A percentile compares a stretch with the other conserved stretches of the same genome.
Conservation (phyloP, 2,329 filamentous ascomycete genomes). For the Sphaerulina musiva region DNA sequence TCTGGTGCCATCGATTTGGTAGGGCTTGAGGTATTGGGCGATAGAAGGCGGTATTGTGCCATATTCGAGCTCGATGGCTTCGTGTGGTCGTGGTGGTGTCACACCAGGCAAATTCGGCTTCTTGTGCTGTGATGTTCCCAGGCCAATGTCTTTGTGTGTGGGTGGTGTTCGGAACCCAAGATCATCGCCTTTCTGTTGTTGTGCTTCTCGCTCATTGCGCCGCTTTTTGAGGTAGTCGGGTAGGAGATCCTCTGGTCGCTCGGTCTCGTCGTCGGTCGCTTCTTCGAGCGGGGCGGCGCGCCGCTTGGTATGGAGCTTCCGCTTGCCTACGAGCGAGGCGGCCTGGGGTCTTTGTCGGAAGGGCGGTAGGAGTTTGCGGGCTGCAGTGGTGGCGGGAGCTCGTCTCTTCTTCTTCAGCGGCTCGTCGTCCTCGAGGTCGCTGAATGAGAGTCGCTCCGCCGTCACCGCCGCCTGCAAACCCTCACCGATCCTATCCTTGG, state of each 20-base stretch:
- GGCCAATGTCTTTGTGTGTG: conserved; percentile 64
- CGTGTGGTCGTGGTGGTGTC: conserved; percentile 58
- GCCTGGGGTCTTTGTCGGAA: conserved; percentile 35
- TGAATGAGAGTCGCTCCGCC: conserved; percentile 3
- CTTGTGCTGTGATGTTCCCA: conserved; percentile 60
- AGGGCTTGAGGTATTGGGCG: conserved; percentile 84
- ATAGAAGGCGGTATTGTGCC: conserved; percentile 78
- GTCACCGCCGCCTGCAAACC: not conserved
- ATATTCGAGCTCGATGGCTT: conserved; percentile 71
- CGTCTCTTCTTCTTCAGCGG: conserved; percentile 58
- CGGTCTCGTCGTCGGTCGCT: conserved; percentile 45
- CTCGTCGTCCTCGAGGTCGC: conserved; percentile 46
- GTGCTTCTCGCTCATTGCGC: conserved; percentile 59
- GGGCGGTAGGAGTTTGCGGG: conserved; percentile 40
- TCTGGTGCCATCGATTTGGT: conserved; percentile 76
- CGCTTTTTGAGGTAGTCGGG: conserved; percentile 68
- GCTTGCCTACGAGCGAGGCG: conserved; percentile 32
- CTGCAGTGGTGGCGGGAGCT: conserved; percentile 44
- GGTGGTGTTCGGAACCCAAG: conserved; percentile 72
- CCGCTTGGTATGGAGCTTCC: conserved; percentile 21
- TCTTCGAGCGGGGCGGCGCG: conserved; percentile 26
- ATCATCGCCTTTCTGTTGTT: conserved; percentile 51
- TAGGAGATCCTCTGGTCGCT: conserved; percentile 52
- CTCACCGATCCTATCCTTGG: not conserved
- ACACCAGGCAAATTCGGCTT: conserved; percentile 62